Evolutionary conservation across 1,284 basidiomycete species (phyloP).

Genomic region (Puccinia triticina): DNA sequence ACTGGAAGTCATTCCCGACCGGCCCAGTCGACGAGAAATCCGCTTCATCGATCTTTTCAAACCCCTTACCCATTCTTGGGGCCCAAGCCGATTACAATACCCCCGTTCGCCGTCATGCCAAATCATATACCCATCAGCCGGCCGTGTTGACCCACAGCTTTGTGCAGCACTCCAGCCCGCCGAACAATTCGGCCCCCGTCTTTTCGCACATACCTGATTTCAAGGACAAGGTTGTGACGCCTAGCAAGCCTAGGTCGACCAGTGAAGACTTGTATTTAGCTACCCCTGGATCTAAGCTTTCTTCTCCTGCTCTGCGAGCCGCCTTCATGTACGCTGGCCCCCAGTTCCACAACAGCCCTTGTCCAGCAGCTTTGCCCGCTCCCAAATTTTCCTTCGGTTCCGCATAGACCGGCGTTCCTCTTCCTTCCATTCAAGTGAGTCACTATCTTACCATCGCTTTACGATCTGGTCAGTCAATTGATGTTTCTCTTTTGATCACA

Average conservation of each 20-base stretch:
- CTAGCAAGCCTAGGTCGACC: conserved; percentile 38
- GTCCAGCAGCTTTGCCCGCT: conserved; percentile 45
- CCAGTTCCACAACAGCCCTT: conserved; percentile 49
- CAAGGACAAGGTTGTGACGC: not conserved
- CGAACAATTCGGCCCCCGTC: not conserved
- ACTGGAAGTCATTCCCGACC: conserved; percentile 9
- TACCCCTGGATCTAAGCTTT: conserved; percentile 12
- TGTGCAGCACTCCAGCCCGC: not conserved
- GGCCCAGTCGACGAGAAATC: not conserved
- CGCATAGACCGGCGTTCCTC: not conserved
- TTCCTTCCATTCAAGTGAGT: not conserved
- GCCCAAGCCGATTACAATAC: not conserved
- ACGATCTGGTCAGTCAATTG: not conserved
- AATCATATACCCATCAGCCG: conserved; percentile 31
- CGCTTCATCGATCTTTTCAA: not conserved
- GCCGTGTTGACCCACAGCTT: not conserved
- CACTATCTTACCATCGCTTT: not conserved
- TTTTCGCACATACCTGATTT: conserved; percentile 9
- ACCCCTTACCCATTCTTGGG: conserved; percentile 10
- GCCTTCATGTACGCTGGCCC: conserved; percentile 47
- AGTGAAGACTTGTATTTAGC: conserved; percentile 18
- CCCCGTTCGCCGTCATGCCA: conserved; percentile 5
- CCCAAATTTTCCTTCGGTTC: conserved; percentile 37
- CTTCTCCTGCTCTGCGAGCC: conserved; percentile 24
- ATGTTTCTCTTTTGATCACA: not conserved